Evolutionary conservation across 306 rosid genomes (phyloP), one percentile per base, ranked within the genome.

Genomic region (Prosopis cineraria): DNA sequence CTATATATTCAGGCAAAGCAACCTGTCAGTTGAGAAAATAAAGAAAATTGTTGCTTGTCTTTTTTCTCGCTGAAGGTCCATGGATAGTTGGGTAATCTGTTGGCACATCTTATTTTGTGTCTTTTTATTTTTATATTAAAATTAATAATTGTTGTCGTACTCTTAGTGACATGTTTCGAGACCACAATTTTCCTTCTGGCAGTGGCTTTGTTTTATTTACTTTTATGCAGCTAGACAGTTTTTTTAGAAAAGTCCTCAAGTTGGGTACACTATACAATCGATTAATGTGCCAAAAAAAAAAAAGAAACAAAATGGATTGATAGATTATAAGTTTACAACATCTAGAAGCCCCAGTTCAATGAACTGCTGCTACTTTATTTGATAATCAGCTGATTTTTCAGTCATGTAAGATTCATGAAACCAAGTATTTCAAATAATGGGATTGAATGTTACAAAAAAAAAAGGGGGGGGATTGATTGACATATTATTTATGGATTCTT

Each of bases 151-250:
- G 67, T 82, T 82, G 86, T 82, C 84, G 25, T 52, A 13, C 43
- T 79, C 36, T 20, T 7, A 74, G 19, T 65, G 24, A 19, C 70
- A 69, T 83, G 52, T 70, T 68, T 81, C 24, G 30, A 47, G 6
- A 65, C 37, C 74, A 44, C 66, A 79, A 60, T 76, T 85, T 75
- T 65, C 80, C 72, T 77, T 72, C 85, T 82, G 82, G 79, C 85
- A 86, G 40, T 47, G 45, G 50, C 66, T 25, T 68, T 48, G 79
- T 85, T 82, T 82, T n/a, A n/a, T n/a, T n/a, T n/a, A n/a, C n/a
- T n/a, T n/a, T 52, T 66, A 39, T 78, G 75, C 79, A 52, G 37
- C 55, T 66, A 48, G 33, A 40, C 70, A 70, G n/a, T n/a, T n/a
- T n/a, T n/a, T n/a, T n/a, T n/a, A 14, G 27, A 12, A 44, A 44